phyloP scores from a whole-genome alignment of 805 yeast species.

The Candida morakotiae region DNA sequence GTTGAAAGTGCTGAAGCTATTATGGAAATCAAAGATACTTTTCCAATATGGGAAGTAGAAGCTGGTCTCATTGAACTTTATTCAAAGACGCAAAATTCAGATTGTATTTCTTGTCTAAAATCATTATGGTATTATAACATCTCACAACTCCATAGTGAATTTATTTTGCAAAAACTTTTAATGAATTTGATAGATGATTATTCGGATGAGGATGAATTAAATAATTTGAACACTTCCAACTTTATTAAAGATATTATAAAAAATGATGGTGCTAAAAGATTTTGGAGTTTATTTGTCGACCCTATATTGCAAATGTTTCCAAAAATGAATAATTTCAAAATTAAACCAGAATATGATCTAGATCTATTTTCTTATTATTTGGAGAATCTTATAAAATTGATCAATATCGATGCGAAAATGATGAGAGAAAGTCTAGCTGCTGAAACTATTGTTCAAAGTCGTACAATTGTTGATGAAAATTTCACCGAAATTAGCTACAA shows the following conservation, averaged over 20 bases:
- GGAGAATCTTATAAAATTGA: conserved; percentile 47
- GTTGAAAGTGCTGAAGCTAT: conserved; percentile 67
- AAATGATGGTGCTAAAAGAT: conserved; percentile 54
- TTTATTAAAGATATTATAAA: conserved; percentile 14
- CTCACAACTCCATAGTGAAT: conserved; percentile 47
- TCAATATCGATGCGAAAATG: conserved; percentile 40
- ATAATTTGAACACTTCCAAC: conserved; percentile 10
- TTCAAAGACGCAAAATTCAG: conserved; percentile 26
- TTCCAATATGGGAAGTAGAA: conserved; percentile 57
- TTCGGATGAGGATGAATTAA: conserved; percentile 10
- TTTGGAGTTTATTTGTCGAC: conserved; percentile 57
- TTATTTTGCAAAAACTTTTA: conserved; percentile 57
- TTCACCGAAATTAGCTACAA: conserved; percentile 44
- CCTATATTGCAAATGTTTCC: conserved; percentile 44
- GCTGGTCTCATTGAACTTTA: conserved; percentile 65
- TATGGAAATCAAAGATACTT: conserved; percentile 54
- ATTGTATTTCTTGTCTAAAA: conserved; percentile 52
- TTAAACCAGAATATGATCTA: conserved; percentile 53
- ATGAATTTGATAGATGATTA: conserved; percentile 62
- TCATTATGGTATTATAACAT: conserved; percentile 64
- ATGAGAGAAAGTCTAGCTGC: conserved; percentile 48
- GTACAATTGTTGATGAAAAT: neutral
- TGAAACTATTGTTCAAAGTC: conserved; percentile 29
- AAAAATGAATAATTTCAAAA: conserved; percentile 12
- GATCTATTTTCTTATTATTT: conserved; percentile 61